A percentile compares a stretch with the other conserved stretches of the same genome.
Conservation (phyloP, 1,284 basidiomycete genomes). For the Puccinia triticina region DNA sequence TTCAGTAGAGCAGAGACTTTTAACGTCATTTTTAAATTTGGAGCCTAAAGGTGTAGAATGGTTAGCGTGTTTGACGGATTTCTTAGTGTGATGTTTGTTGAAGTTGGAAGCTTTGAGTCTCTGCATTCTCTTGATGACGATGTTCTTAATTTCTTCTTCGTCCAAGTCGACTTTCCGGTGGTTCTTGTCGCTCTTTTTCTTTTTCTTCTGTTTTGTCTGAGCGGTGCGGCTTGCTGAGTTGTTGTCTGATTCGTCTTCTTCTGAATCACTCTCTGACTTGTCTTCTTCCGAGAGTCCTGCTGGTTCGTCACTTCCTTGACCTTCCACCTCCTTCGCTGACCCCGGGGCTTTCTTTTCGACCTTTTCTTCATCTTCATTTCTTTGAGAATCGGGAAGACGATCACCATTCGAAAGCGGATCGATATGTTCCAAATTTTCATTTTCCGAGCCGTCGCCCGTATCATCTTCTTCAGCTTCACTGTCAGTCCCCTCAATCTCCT, state of each 20-base stretch:
- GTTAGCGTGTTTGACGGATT: conserved; percentile 55
- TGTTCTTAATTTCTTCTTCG: conserved; percentile 38
- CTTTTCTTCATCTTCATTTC: conserved; percentile 22
- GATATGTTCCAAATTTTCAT: conserved; percentile 31
- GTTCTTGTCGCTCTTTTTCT: conserved; percentile 46
- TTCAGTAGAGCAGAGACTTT: conserved; percentile 30
- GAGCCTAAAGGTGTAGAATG: conserved; percentile 55
- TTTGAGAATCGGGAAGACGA: conserved; percentile 20
- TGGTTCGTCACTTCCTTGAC: not conserved
- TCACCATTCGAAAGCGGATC: conserved; percentile 21
- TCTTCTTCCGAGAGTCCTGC: conserved; percentile 7
- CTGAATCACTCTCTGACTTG: not conserved
- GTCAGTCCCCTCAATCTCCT: conserved; percentile 53
- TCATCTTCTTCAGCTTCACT: conserved; percentile 41
- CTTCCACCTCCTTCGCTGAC: not conserved
- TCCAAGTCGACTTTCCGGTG: conserved; percentile 20
- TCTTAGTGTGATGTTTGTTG: conserved; percentile 57
- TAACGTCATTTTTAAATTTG: conserved; percentile 57
- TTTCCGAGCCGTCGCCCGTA: conserved; percentile 29
- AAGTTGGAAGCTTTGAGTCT: conserved; percentile 48
- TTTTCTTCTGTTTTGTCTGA: conserved; percentile 48
- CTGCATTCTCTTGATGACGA: conserved; percentile 35
- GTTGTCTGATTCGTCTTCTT: conserved; percentile 37
- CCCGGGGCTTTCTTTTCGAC: not conserved
- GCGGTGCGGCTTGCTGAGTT: conserved; percentile 49